Conservation (phyloP, 1,284 basidiomycete species). For the Ganoderma leucocontextum region DNA sequence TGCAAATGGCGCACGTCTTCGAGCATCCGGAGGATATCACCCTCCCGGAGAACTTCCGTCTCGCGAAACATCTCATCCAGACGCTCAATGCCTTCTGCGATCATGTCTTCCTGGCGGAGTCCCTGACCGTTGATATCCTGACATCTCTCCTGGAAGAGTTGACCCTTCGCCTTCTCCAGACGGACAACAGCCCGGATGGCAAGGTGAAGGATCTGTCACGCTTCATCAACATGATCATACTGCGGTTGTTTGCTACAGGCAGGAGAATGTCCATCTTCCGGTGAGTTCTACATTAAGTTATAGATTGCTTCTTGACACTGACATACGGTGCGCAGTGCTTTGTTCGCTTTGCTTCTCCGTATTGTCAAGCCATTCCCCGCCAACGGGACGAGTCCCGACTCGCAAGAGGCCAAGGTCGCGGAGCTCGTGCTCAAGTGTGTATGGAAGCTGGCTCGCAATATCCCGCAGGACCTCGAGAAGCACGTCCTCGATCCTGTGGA, state of each 20-base stretch:
- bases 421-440: conserved; percentile 98
- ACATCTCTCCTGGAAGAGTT: conserved; percentile 87
- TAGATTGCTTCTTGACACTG: conserved; percentile 15
- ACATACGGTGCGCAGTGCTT: conserved; percentile 52
- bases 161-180: conserved; percentile 89
- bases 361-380: conserved; percentile 88
- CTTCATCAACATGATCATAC: conserved; percentile 98
- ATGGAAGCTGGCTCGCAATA: conserved; percentile 96
- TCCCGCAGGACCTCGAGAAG: conserved; percentile 90
- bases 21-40: conserved; percentile 79
- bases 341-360: conserved; percentile 87
- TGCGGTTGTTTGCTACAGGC: conserved; percentile 92
- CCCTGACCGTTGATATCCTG: conserved; percentile 81
- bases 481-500: conserved; percentile 86
- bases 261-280: conserved; percentile 93
- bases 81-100: conserved; percentile 93
- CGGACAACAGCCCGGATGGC: conserved; percentile 81
- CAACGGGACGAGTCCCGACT: conserved; percentile 71
- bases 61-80: conserved; percentile 96
- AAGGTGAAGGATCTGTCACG: conserved; percentile 90
- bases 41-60: conserved; percentile 82
- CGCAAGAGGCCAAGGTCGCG: conserved; percentile 89
- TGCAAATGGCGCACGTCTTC: conserved; percentile 91
- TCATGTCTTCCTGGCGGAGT: conserved; percentile 82
- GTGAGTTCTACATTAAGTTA: conserved; percentile 53